Conservation (phyloP, 306 rosid species). For the Geum urbanum region DNA sequence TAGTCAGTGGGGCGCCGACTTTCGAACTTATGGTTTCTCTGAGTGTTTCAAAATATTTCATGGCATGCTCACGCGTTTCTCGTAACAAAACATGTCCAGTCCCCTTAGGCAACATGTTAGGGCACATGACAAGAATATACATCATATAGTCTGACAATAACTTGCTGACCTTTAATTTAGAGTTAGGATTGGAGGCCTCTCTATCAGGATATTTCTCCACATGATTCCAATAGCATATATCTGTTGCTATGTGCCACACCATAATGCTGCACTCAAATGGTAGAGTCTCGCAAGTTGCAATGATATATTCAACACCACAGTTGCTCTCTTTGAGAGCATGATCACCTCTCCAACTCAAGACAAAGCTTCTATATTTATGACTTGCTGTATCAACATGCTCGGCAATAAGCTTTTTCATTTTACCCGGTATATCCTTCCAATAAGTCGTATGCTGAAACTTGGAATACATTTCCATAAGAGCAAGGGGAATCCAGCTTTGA, state of each 20-base stretch:
- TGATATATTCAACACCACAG: conserved; percentile 17
- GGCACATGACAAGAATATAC: neutral
- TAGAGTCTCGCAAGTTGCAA: too few relatives aligned
- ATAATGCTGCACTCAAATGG: neutral
- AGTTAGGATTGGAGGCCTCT: neutral
- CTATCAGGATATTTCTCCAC: neutral
- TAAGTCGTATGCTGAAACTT: conserved; percentile 31
- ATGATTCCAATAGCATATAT: neutral
- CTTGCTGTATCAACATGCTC: conserved; percentile 28
- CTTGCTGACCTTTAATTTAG: neutral
- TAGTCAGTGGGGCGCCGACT: neutral
- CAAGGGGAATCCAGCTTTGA: too few relatives aligned
- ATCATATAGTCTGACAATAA: conserved; percentile 3
- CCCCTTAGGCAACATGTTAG: neutral
- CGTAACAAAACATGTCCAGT: neutral
- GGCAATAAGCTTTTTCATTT: conserved; percentile 34
- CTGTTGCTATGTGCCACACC: conserved; percentile 3
- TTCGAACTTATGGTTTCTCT: neutral
- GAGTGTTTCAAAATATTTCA: neutral
- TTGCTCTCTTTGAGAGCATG: conserved; percentile 43
- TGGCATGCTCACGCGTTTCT: neutral
- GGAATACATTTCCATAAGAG: conserved; percentile 31
- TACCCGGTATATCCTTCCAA: conserved; percentile 18
- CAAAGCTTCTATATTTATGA: conserved; percentile 10
- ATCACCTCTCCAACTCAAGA: conserved; percentile 47